These are phyloP conservation scores for Xylaria sp. DNA, from an alignment of 2,329 filamentous ascomycete species.

Conservation along the genomic window DNA sequence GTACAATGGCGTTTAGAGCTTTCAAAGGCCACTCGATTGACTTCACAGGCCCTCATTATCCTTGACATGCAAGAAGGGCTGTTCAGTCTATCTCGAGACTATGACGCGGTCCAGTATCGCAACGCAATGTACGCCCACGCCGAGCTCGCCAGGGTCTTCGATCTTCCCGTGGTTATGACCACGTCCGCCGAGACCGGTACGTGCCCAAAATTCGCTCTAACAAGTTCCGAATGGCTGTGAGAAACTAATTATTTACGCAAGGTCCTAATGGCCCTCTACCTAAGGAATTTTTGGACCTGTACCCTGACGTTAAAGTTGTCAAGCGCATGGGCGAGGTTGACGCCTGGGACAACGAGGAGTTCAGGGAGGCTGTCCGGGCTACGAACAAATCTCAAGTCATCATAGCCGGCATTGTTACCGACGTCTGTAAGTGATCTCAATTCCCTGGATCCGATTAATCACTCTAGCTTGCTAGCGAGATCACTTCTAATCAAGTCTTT, in stretches of 20 bases:
- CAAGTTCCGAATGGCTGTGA: not conserved
- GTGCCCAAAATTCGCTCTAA: not conserved
- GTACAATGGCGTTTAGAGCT: not conserved
- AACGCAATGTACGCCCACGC: constrained; percentile 76
- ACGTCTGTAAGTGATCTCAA: constrained; percentile 67
- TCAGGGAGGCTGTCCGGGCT: constrained; percentile 72
- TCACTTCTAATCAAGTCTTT: not conserved
- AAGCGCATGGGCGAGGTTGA: constrained; percentile 77
- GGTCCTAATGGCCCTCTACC: constrained; percentile 78
- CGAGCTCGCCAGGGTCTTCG: constrained; percentile 72
- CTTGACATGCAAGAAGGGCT: constrained; percentile 71
- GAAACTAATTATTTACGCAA: constrained; percentile 29
- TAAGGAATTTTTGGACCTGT: constrained; percentile 74
- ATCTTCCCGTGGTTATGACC: constrained; percentile 75
- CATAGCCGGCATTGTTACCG: constrained; percentile 77
- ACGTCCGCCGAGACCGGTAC: constrained; percentile 71
- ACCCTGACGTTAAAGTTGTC: constrained; percentile 74
- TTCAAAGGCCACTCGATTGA: constrained; percentile 44
- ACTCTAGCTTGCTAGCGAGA: not conserved
- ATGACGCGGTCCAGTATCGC: constrained; percentile 71
- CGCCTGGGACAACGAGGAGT: constrained; percentile 79
- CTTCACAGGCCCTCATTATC: constrained; percentile 62
- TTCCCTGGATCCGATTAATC: not conserved
- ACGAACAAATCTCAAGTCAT: constrained; percentile 77
- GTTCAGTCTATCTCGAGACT: constrained; percentile 72